Evolutionary conservation across 2,329 filamentous ascomycete species (phyloP), one percentile per base, ranked within the genome.

Genomic region (Akanthomyces uredinophilus): DNA sequence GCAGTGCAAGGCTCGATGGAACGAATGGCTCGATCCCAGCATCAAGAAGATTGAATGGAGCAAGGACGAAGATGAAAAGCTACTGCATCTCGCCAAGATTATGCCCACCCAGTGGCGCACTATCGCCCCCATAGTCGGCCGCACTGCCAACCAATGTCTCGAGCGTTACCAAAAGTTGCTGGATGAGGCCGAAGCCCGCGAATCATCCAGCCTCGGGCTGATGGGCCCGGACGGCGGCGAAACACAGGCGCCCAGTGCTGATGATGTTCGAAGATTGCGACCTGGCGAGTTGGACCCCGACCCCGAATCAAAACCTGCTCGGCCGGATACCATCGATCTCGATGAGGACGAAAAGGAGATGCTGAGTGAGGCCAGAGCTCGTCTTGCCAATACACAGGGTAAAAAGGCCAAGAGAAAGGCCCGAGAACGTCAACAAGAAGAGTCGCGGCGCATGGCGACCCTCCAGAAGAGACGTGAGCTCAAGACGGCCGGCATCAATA

Each of bases 331-430:
- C 6, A 95, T 99, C 73, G 95, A 99, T 76, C 87, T 99, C 70
- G 95, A 99, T 73, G 95, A 99, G 74, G 95, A 99, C 72, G 95
- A 99, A 77, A 98, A 99, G 80, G 95, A 99, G 77, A 99, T 99
- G 95, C 78, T 99, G 71, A 97, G 93, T 73, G 95, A 99, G 78
- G 95, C 95, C 68, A 91, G 95, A 72, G 95, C 95, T 61, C 92
- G 95, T 78, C 80, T 99, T 66, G 95, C 95, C 66, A 99, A 99
- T 71, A 98, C 95, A 13, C 95, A 98, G 77, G 95, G 95, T 73
- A 99, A 99, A 79, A 99, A 99, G 79, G 95, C 95, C 7, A 99
- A 99, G 82, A 83, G 95, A 68, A 99, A 99, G 82, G 95, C 95
- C 39, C 86, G 95, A 70, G 95, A 99, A 76, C 85, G 95, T 65